phyloP scores from a whole-genome alignment of 306 rosid genomes.

The Fragaria vesca region DNA sequence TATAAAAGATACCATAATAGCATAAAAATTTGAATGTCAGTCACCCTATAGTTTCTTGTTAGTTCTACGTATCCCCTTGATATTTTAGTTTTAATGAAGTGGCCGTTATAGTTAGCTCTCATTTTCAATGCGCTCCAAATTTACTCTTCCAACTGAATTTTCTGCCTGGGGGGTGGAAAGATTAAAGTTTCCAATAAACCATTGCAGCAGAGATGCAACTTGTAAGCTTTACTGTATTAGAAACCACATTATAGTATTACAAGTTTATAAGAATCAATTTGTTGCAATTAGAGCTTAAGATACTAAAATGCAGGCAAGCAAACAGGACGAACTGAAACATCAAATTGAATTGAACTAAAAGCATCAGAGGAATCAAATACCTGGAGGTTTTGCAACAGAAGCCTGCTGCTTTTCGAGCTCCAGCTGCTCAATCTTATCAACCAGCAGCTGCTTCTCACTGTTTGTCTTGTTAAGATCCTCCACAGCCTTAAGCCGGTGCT shows the following conservation, averaged over 20 bases:
- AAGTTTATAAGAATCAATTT: background rate
- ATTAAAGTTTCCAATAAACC: background rate
- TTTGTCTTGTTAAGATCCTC: slow-evolving; percentile 55
- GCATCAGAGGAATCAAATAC: background rate
- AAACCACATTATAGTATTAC: background rate
- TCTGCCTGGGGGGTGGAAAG: background rate
- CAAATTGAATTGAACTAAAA: background rate
- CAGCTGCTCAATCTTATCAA: slow-evolving; percentile 50
- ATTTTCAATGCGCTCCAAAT: background rate
- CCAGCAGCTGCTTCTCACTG: slow-evolving; percentile 49
- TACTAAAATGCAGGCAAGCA: background rate
- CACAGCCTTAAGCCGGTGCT: slow-evolving; percentile 56
- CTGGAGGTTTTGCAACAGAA: slow-evolving; percentile 45
- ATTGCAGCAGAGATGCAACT: too few species aligned
- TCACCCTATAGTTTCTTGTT: background rate
- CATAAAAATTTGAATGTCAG: background rate
- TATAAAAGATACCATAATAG: background rate
- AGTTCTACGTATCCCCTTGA: background rate
- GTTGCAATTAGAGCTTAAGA: background rate
- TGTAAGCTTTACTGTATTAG: too few species aligned
- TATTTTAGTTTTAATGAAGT: background rate
- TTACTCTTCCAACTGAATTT: background rate
- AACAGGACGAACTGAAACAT: background rate
- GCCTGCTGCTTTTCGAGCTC: slow-evolving; percentile 54
- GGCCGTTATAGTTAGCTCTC: background rate